phyloP scores from a whole-genome alignment of 192 early-diverging fungal genomes.

The Phlyctochytrium planicorne region DNA sequence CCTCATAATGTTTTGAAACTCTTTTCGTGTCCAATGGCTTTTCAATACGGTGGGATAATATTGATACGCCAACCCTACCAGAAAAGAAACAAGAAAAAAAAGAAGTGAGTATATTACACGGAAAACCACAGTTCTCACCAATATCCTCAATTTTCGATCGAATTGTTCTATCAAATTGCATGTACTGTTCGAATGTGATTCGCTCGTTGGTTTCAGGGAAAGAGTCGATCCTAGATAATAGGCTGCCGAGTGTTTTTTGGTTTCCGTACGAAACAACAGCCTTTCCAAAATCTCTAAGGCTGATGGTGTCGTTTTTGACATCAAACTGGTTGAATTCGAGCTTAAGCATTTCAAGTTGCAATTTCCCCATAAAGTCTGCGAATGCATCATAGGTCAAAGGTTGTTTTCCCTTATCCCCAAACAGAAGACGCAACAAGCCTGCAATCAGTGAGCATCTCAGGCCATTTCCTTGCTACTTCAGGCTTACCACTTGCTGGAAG shows the following conservation, averaged over 20 bases:
- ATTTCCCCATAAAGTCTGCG: constrained; percentile 31
- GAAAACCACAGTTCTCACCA: neutral
- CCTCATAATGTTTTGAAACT: constrained; percentile 27
- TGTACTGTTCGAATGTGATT: constrained; percentile 31
- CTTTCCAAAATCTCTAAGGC: constrained; percentile 29
- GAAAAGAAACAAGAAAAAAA: too few relatives aligned
- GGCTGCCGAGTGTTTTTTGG: constrained; percentile 4
- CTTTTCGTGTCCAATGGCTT: constrained; percentile 5
- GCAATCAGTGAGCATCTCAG: too few relatives aligned
- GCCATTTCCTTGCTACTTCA: too few relatives aligned
- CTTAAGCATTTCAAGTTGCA: constrained; percentile 37
- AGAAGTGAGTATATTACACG: neutral
- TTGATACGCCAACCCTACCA: constrained; percentile 33
- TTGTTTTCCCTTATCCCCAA: constrained; percentile 34
- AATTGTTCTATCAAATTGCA: constrained; percentile 35
- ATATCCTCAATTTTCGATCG: constrained; percentile 33
- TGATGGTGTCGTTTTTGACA: constrained; percentile 30
- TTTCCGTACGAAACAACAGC: constrained; percentile 29
- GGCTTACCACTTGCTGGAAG: neutral
- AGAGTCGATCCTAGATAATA: constrained; percentile 6
- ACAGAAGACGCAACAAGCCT: constrained; percentile 20
- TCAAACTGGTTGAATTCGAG: constrained; percentile 40
- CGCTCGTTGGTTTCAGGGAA: constrained; percentile 25
- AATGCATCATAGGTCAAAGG: constrained; percentile 34
- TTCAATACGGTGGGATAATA: constrained; percentile 14